Base-by-base conservation (phyloP, 371 early-diverging fungal genomes). In the Dipsacomyces acuminosporus region DNA sequence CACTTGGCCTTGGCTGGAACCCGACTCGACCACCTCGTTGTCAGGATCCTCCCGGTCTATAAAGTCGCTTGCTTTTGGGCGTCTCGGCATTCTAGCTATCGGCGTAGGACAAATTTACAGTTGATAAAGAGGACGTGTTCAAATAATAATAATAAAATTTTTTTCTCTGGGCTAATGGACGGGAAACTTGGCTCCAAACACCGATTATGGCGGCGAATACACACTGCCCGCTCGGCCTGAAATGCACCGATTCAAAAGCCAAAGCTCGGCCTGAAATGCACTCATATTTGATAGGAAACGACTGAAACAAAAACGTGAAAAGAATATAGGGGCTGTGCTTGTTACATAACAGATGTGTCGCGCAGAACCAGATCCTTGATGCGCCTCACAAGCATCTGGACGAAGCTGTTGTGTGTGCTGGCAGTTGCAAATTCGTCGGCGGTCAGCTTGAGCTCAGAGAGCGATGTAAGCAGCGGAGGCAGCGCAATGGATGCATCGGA, bases 341-440 rank as follows among this genome's bases (percentile, higher is more conserved):
- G 5, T 30, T 50, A 61, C 13, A 41, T 33, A 3, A 47, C 24
- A 3, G 59, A 51, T 20, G 41, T 46, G 25, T 72, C 72, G 22
- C 74, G 76, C 48, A 74, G 67, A 7, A 79, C 59, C 34, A 79
- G 67, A 6, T 70, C 60, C 30, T 75, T 75, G 44, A 79, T 72
- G 24, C 76, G 66, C 1, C 76, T 61, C 0, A 73, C 61, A 17
- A 81, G 60, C 67, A 81, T 66, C 48, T 76, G 78, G 25, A 81
- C 72, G 51, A 80, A 81, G 54, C 74, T 80, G 25, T 45, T 76
- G 42, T 75, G 67, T 6, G 76, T 64, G 7, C 60, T 49, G 17
- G 67, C 63, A 25, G 69, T 72, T 3, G 66, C 54, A 22, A 73
- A 44, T 30, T 71, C 64, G 24, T 77, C 80, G 11, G 54, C 46